phyloP scores from a whole-genome alignment of 495 filamentous ascomycete genomes.

The Sordaria brevicollis region DNA sequence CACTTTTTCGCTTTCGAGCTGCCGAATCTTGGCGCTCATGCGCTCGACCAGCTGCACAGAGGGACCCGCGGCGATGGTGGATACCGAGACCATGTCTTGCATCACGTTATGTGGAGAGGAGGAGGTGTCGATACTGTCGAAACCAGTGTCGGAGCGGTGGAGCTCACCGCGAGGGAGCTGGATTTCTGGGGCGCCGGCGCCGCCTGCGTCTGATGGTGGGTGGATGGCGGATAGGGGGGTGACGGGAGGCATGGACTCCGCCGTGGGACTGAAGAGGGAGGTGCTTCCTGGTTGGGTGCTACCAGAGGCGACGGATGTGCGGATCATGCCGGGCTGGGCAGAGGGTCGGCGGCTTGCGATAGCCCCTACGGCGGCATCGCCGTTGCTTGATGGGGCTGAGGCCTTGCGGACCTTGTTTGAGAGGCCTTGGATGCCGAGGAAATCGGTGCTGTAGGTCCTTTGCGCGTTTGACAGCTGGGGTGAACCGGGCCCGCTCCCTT shows the following conservation, averaged over 20 bases:
- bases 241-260: conserved; percentile 12
- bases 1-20: conserved; percentile 84
- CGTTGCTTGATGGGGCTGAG: conserved; percentile 35
- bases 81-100: conserved; percentile 82
- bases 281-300: conserved; percentile 20
- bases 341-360: conserved; percentile 26
- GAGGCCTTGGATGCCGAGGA: conserved; percentile 33
- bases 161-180: conserved; percentile 33
- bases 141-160: conserved; percentile 35
- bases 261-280: conserved; percentile 21
- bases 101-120: conserved; percentile 63
- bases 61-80: conserved; percentile 79
- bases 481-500: conserved; percentile 34
- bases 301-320: conserved; percentile 5
- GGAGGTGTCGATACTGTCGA: conserved; percentile 45
- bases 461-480: conserved; percentile 30
- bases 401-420: conserved; percentile 31
- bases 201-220: conserved; percentile 4
- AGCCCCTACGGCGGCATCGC: conserved; percentile 24
- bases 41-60: conserved; percentile 94
- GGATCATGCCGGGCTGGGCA: conserved; percentile 24
- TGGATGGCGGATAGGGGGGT: background rate
- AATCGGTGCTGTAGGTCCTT: conserved; percentile 38
- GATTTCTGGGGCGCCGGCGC: conserved; percentile 46
- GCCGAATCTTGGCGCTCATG: conserved; percentile 85